Conservation (phyloP, 1,139 yeast genomes). For the Ogataea hybrid region DNA sequence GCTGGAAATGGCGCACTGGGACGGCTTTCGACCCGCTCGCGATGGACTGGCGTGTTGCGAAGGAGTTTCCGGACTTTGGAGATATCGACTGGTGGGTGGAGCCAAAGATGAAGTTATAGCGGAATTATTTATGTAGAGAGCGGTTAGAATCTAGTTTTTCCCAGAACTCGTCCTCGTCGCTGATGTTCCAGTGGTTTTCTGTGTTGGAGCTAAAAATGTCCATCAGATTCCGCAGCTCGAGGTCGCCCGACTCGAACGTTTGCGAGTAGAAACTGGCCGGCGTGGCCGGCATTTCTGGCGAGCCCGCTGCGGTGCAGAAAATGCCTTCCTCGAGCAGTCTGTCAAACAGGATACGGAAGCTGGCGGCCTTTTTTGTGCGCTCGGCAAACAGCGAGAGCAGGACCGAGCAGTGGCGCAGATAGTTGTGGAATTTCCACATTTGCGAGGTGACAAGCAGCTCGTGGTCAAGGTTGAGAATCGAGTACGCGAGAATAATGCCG, state of each 20-base stretch:
- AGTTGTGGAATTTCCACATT: slow-evolving; percentile 13
- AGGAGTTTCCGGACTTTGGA: slow-evolving; percentile 31
- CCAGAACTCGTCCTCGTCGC: no score
- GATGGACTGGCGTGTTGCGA: slow-evolving; percentile 35
- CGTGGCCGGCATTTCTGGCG: no score
- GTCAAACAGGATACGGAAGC: slow-evolving; percentile 27
- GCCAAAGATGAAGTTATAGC: no score
- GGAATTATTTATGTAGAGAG: no score
- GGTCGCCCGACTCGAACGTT: no score
- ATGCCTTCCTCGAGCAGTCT: no score
- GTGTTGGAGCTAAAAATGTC: no score
- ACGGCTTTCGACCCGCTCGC: slow-evolving; percentile 30
- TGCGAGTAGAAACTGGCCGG: no score
- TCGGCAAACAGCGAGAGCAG: slow-evolving; percentile 27
- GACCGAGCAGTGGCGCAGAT: slow-evolving; percentile 23
- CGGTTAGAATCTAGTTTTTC: no score
- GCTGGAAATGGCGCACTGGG: slow-evolving; percentile 36
- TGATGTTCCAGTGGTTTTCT: no score
- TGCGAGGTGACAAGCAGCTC: slow-evolving; percentile 10
- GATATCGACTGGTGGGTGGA: slow-evolving; percentile 35
- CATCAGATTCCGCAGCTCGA: no score
- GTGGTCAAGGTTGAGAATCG: slow-evolving; percentile 21
- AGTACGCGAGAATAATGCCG: slow-evolving; percentile 28
- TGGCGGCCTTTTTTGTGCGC: slow-evolving; percentile 27
- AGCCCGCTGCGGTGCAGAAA: no score